Evolutionary conservation across 257 asterid species (phyloP), one percentile per base, ranked within the genome.

Genomic region (Primulina tabacum): DNA sequence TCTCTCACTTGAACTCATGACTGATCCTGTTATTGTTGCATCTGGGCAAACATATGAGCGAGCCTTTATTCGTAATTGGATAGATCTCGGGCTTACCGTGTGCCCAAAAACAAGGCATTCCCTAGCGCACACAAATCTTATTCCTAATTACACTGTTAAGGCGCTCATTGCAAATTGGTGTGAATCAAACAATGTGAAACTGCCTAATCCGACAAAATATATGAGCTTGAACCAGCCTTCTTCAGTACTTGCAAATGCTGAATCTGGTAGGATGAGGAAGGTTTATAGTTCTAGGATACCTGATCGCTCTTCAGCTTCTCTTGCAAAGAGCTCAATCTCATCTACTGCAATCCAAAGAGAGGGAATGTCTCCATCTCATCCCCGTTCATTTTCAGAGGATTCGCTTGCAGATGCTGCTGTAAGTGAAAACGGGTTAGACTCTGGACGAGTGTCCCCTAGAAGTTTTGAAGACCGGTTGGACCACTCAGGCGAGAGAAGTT

Each of bases 31-130:
- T 67, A 89, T 90, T 79, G 89, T 90, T 75, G 90, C 92, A 50
- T 90, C 96, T 69, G 97, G 97, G 60, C 95, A 89, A 89, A 90
- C 97, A n/a, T 90, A 89, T 38, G 97, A 90, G 82, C 83, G 92
- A 64, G 88, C 85, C 64, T 90, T 87, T 70, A 90, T 90, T 62
- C 82, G 89, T 70, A 83, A 80, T 70, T 90, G 97, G 97, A 84
- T 88, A 67, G 96, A 89, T 70, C 96, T 90, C 62, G 97, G 97
- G 32, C 87, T 90, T 52, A 84, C 87, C 63, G 92, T 91, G 75
- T 91, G 97, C 81, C 96, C 97, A 38, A 89, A 89, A 90, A 87
- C 97, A 26, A 84, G 95, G 34, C 97, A 91, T 81, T 72, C 91
- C 64, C 83, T 91, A 59, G 88, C 84, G 0, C 96, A 89, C 77